These are phyloP conservation scores for Fusarium tuaranense DNA, from an alignment of 2,329 filamentous ascomycete species.

Conservation along the genomic window DNA sequence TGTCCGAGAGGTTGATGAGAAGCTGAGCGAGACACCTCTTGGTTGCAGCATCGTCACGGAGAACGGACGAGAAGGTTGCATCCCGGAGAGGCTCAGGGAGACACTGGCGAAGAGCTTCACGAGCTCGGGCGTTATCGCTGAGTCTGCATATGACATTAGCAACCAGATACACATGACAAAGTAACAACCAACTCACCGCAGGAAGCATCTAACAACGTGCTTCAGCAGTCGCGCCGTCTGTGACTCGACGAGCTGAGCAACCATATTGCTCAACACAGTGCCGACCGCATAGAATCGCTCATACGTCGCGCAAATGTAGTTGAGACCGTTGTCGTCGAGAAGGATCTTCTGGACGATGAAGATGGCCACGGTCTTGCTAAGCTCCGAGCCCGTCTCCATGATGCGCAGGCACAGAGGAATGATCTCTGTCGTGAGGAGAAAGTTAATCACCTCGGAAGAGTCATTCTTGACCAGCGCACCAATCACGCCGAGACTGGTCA, in stretches of 20 bases:
- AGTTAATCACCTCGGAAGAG: slow-evolving; percentile 98
- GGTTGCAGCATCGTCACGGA: slow-evolving; percentile 95
- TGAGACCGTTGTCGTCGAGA: slow-evolving; percentile 94
- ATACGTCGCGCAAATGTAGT: slow-evolving; percentile 99
- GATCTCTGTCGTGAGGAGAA: slow-evolving; percentile 97
- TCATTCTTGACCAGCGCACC: slow-evolving; percentile 99
- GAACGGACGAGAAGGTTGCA: slow-evolving; percentile 94
- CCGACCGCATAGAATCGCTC: slow-evolving; percentile 98
- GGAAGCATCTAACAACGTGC: slow-evolving; percentile 96
- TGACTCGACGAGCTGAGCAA: slow-evolving; percentile 95
- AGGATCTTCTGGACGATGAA: slow-evolving; percentile 99
- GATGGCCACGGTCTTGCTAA: slow-evolving; percentile 98
- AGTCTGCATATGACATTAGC: slow-evolving; percentile 65
- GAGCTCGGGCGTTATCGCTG: slow-evolving; percentile 94
- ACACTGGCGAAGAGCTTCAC: slow-evolving; percentile 94
- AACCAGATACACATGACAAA: neutral
- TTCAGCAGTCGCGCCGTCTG: slow-evolving; percentile 96
- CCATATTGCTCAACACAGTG: slow-evolving; percentile 98
- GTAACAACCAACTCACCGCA: slow-evolving; percentile 75
- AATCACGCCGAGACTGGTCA: slow-evolving; percentile 96
- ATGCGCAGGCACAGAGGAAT: slow-evolving; percentile 97
- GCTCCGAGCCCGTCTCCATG: slow-evolving; percentile 98
- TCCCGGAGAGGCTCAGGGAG: slow-evolving; percentile 98
- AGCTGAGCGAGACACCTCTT: slow-evolving; percentile 98
- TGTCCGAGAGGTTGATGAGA: slow-evolving; percentile 95